phyloP scores from a whole-genome alignment of 106 monocot genomes.

The Phalaenopsis equestris region DNA sequence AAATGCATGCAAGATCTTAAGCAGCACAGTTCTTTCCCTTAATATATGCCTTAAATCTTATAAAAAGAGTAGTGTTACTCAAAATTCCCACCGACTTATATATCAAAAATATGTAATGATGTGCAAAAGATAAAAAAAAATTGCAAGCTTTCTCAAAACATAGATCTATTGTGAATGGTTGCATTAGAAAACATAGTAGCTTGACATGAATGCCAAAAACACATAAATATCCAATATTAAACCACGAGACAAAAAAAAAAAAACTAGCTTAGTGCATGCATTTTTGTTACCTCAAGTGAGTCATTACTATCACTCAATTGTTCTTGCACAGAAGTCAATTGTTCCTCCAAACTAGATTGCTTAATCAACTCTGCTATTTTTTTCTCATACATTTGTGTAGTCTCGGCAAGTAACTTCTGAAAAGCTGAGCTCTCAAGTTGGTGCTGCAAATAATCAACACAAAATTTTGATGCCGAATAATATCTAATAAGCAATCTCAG shows the following conservation, averaged over 20 bases:
- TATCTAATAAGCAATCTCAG: not conserved
- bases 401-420: slow-evolving; percentile 49
- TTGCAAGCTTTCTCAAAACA: not conserved
- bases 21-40: not conserved
- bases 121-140: not conserved
- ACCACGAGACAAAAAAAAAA: not conserved
- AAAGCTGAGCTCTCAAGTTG: slow-evolving; percentile 42
- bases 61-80: too few relatives aligned
- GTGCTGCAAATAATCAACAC: slow-evolving; percentile 34
- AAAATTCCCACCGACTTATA: too few relatives aligned
- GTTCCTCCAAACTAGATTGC: slow-evolving; percentile 38
- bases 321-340: slow-evolving; percentile 16
- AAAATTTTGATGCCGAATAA: not conserved
- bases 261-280: not conserved
- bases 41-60: too few relatives aligned
- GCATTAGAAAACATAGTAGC: not conserved
- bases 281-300: slow-evolving; percentile 34
- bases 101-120: too few relatives aligned
- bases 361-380: slow-evolving; percentile 39
- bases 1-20: not conserved
- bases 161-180: not conserved
- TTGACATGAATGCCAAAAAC: not conserved
- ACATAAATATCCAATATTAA: not conserved
- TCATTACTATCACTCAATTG: slow-evolving; percentile 21
- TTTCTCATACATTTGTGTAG: slow-evolving; percentile 56